Conservation (phyloP, 352 stramenopile species). For the Pythium oligandrum region DNA sequence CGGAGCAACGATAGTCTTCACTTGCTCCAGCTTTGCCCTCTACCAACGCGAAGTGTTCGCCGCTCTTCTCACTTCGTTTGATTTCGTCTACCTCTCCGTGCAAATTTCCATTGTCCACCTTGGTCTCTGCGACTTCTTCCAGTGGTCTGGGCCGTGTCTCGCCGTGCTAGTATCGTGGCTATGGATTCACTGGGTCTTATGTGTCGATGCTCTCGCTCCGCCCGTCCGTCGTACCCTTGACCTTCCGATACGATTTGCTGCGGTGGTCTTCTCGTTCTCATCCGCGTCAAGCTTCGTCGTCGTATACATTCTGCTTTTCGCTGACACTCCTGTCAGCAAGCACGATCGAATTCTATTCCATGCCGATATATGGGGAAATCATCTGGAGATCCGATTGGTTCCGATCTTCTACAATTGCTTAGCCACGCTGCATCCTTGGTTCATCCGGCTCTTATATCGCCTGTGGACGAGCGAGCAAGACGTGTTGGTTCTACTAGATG, state of each 20-base stretch:
- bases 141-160: not conserved
- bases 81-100: slow-evolving; percentile 9
- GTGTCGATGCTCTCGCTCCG: slow-evolving; percentile 6
- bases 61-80: slow-evolving; percentile 12
- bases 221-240: slow-evolving; percentile 2
- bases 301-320: not conserved
- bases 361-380: not conserved
- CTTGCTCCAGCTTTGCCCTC: too few species aligned
- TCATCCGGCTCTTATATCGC: slow-evolving; percentile 9
- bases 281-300: not conserved
- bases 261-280: not conserved
- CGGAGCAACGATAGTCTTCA: too few species aligned
- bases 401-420: slow-evolving; percentile 17
- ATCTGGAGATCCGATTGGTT: not conserved
- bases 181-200: slow-evolving; percentile 14
- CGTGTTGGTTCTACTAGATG: slow-evolving; percentile 11
- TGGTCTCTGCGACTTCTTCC: slow-evolving; percentile 7
- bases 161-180: slow-evolving; percentile 7
- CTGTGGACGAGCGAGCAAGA: slow-evolving; percentile 4
- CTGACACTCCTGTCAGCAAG: not conserved
- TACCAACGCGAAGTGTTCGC: slow-evolving; percentile 3
- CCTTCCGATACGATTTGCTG: not conserved
- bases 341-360: not conserved
- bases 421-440: slow-evolving; percentile 2
- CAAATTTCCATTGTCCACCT: slow-evolving; percentile 4